A percentile compares a stretch with the other conserved stretches of the same genome.
phyloP scores from a whole-genome alignment of 140 eudicot genomes.

The Ambrosia hybrid region DNA sequence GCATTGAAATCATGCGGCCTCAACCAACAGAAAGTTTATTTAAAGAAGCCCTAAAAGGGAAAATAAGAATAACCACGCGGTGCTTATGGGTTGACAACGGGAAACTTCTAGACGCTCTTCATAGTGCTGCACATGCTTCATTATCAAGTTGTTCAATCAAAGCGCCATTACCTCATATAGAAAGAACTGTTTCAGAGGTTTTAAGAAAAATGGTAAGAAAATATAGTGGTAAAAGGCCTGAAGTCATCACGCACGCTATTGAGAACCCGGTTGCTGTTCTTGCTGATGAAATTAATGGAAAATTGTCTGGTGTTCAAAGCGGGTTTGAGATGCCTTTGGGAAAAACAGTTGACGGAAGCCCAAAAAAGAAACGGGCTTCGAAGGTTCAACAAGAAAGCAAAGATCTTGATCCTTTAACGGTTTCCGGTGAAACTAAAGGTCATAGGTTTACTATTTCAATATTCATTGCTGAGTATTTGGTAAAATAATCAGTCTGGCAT shows the following conservation, averaged over 20 bases:
- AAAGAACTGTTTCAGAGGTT: slow-evolving; percentile 85
- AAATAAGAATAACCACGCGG: slow-evolving; percentile 90
- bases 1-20: slow-evolving; percentile 96
- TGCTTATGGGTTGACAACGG: slow-evolving; percentile 98
- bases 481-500: background rate
- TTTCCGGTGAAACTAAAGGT: slow-evolving; percentile 44
- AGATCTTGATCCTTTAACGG: slow-evolving; percentile 16
- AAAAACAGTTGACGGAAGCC: slow-evolving; percentile 45
- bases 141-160: slow-evolving; percentile 80
- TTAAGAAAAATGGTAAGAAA: slow-evolving; percentile 93
- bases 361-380: slow-evolving; percentile 38
- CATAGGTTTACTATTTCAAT: slow-evolving; percentile 7
- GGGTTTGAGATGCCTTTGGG: slow-evolving; percentile 46
- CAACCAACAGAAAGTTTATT: slow-evolving; percentile 46
- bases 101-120: slow-evolving; percentile 90
- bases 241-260: slow-evolving; percentile 84
- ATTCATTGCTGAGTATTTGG: slow-evolving; percentile 2
- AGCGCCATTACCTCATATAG: slow-evolving; percentile 86
- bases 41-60: slow-evolving; percentile 69
- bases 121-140: slow-evolving; percentile 96
- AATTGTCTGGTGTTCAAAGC: slow-evolving; percentile 48
- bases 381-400: slow-evolving; percentile 43
- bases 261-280: slow-evolving; percentile 87
- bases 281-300: slow-evolving; percentile 72
- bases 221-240: slow-evolving; percentile 92